Evolutionary conservation across 2,329 filamentous ascomycete species (phyloP).

Genomic region (Westerdykella ornata): DNA sequence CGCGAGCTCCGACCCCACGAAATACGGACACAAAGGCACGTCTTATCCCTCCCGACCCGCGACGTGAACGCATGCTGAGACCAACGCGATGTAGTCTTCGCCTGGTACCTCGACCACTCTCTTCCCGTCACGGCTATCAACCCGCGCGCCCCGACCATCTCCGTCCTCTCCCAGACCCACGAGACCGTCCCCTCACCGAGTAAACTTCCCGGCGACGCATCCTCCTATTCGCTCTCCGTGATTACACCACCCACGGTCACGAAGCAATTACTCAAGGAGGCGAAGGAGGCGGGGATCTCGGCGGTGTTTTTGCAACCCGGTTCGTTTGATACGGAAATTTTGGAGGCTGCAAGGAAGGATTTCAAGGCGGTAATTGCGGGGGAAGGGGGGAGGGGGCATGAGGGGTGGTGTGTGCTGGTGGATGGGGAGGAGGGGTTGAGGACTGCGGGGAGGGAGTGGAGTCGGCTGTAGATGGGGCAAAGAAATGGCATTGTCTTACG

Average conservation of each 20-base stretch:
- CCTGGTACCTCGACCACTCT: constrained; percentile 74
- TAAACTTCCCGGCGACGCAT: constrained; percentile 51
- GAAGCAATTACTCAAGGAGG: constrained; percentile 66
- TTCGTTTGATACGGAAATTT: constrained; percentile 69
- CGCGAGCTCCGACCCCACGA: constrained; percentile 74
- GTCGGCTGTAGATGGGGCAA: constrained; percentile 9
- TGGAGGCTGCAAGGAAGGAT: constrained; percentile 60
- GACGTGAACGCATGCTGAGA: neutral
- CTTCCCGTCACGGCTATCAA: constrained; percentile 81
- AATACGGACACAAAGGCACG: constrained; percentile 82
- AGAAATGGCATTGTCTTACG: no score
- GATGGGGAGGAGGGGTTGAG: constrained; percentile 36
- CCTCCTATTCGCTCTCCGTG: constrained; percentile 66
- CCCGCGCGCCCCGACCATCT: constrained; percentile 59
- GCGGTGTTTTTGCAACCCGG: constrained; percentile 69
- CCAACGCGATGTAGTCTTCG: constrained; percentile 57
- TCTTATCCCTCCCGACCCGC: constrained; percentile 3
- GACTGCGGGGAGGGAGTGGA: constrained; percentile 32
- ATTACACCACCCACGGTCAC: constrained; percentile 82
- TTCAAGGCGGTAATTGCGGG: constrained; percentile 63
- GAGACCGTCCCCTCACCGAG: constrained; percentile 59
- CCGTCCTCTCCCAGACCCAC: constrained; percentile 54
- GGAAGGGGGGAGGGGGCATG: constrained; percentile 26
- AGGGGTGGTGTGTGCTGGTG: constrained; percentile 40
- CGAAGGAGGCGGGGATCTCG: constrained; percentile 62